phyloP scores from a whole-genome alignment of 345 rosid species.

The Brassica incana region DNA sequence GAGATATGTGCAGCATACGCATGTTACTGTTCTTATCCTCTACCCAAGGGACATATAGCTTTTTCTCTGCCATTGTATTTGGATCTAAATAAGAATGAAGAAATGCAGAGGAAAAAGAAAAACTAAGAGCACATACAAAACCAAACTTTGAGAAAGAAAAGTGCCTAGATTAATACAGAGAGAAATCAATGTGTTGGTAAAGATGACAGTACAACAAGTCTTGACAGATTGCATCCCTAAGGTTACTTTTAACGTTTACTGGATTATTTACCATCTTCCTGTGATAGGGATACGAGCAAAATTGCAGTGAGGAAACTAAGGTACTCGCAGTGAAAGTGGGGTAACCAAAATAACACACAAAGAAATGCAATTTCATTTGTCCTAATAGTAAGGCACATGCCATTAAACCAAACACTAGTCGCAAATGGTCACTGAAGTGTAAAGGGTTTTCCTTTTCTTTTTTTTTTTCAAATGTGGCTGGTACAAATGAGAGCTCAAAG shows the following conservation, averaged over 20 bases:
- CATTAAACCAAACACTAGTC: neutral
- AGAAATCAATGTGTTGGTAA: neutral
- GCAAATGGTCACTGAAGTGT: neutral
- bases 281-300: too few relatives aligned
- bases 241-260: neutral
- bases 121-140: neutral
- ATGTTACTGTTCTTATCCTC: slow-evolving; percentile 92
- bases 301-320: too few relatives aligned
- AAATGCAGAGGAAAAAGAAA: neutral
- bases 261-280: too few relatives aligned
- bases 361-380: too few relatives aligned
- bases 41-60: slow-evolving; percentile 87
- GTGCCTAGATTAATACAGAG: too few relatives aligned
- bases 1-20: slow-evolving; percentile 80
- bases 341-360: too few relatives aligned
- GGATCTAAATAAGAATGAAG: slow-evolving; percentile 41
- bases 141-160: neutral
- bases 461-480: neutral
- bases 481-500: neutral
- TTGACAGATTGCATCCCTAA: neutral
- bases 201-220: too few relatives aligned
- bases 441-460: neutral
- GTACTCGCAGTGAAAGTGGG: too few relatives aligned
- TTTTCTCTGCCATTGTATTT: slow-evolving; percentile 43
- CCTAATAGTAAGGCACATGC: neutral